Evolutionary conservation across 257 asterid genomes (phyloP).

Genomic region (Misopates orontium): DNA sequence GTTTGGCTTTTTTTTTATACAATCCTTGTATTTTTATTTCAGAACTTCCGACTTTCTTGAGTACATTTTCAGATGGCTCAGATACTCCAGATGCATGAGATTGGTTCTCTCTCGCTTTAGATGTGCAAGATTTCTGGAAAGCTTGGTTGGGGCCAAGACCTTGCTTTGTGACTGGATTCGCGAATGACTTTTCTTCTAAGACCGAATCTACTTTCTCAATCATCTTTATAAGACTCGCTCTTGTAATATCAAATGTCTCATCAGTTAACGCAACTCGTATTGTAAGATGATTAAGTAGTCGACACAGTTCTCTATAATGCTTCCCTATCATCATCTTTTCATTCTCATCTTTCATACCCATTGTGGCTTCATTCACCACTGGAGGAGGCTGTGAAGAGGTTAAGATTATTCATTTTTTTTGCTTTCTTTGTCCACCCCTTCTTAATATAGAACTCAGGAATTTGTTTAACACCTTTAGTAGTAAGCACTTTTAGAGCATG

Average conservation of each 20-base stretch:
- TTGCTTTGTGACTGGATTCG: neutral
- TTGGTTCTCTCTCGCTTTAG: neutral
- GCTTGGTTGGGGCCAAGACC: neutral
- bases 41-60: neutral
- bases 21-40: neutral
- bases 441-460: neutral
- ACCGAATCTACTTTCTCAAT: neutral
- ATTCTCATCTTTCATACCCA: neutral
- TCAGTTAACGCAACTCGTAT: slow-evolving; percentile 1
- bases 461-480: neutral
- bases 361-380: too few species aligned
- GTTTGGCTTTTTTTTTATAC: neutral
- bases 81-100: neutral
- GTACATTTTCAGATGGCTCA: neutral
- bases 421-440: neutral
- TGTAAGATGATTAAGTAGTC: neutral
- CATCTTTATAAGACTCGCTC: neutral
- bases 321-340: neutral
- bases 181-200: neutral
- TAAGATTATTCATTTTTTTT: neutral
- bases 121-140: neutral
- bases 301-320: neutral
- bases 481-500: neutral
- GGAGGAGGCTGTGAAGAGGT: neutral
- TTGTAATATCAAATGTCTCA: neutral